Evolutionary conservation across 108 stramenopile genomes (phyloP), one percentile per base, ranked within the genome.

Genomic region (Skeletonema menzelii): DNA sequence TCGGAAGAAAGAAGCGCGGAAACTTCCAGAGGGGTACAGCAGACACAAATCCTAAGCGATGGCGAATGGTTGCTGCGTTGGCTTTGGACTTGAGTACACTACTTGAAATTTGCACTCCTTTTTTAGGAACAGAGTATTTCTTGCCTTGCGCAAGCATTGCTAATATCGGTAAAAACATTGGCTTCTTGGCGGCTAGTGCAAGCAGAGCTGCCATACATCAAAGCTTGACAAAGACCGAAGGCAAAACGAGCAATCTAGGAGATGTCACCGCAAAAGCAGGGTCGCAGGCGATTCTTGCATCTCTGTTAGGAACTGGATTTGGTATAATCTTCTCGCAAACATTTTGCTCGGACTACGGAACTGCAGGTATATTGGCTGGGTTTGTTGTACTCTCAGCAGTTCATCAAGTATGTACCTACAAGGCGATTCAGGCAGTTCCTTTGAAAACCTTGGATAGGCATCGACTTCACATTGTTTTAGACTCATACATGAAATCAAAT

Each of bases 231-330:
- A 64, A 31, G 32, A 32, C 61, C 12, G 57, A 64, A 26, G 63
- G 20, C 44, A 58, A 53, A 24, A 71, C 57, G 40, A 80, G 70
- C 38, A 98, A 97, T 84, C 88, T 99, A 27, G 98, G 94, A 8
- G 99, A 99, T 84, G 85, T 99, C 20, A 99, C 99, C 0, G 99
- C 95, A 53, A 98, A 98, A 76, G 70, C 96, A 15, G 98, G 97
- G 26, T 87, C 92, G 4, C 99, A 99, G 82, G 74, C 85, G 26
- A 97, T 99, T 32, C 72, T 92, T 27, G 93, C 98, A 8, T 92
- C 88, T 19, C 67, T 97, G 27, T 46, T 90, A 0, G 98, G 98
- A 35, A 98, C 97, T 15, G 87, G 84, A 3, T 37, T 97, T 8
- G 98, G 98, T 2, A 85, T 98, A 55, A 83, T 84, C 10, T 49